A percentile compares a stretch with the other conserved stretches of the same genome.
phyloP scores from a whole-genome alignment of 345 rosid genomes.

The Melaleuca quinquenervia region DNA sequence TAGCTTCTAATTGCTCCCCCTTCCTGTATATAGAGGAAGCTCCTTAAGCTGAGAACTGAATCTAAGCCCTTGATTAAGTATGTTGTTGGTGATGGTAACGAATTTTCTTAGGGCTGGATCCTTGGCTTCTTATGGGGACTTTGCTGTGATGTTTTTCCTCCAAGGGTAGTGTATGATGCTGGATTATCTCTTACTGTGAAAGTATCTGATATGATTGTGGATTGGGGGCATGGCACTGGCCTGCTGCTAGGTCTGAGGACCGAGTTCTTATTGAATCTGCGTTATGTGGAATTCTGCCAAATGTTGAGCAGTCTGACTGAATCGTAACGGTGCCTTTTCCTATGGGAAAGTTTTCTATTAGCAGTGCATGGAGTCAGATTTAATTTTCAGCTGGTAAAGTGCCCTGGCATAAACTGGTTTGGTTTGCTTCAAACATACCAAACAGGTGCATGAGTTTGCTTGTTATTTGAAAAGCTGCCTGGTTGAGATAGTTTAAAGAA shows the following conservation, averaged over 20 bases:
- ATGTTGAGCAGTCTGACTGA: background rate
- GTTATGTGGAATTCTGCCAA: accelerated
- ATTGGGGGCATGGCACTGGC: background rate
- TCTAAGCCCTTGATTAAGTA: background rate
- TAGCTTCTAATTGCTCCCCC: background rate
- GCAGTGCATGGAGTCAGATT: background rate
- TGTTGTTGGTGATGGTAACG: background rate
- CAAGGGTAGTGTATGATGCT: background rate
- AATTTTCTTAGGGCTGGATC: background rate
- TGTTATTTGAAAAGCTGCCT: background rate
- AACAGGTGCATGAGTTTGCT: background rate
- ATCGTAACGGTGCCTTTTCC: background rate
- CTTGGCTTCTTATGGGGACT: background rate
- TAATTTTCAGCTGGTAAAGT: background rate
- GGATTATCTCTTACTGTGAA: background rate
- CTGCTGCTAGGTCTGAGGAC: background rate
- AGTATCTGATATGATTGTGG: background rate
- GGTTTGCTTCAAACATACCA: background rate
- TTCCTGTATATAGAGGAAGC: background rate
- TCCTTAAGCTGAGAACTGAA: background rate
- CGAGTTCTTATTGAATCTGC: background rate
- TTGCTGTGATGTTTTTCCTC: background rate
- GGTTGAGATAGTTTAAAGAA: background rate
- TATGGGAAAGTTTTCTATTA: background rate
- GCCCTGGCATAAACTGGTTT: background rate